Percentiles rank a stretch among this genome's conserved stretches.
phyloP scores from a whole-genome alignment of 169 alveolate genomes.

The Plasmodium billcollinsi region DNA sequence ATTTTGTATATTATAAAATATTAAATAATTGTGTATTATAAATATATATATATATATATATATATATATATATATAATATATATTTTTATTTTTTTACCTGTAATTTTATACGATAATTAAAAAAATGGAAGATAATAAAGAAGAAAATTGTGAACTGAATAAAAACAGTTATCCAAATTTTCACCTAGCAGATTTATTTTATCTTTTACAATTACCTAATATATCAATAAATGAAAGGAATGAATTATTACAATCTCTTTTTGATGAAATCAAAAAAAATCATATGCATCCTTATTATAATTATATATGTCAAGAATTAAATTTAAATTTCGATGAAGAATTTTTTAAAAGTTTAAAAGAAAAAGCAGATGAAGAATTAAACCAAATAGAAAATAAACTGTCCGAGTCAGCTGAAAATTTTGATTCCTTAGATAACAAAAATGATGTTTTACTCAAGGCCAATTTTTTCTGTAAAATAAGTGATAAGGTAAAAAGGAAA shows the following conservation, averaged over 20 bases:
- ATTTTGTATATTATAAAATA: background rate
- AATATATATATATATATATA: too few species aligned
- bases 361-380: slow-evolving; percentile 80
- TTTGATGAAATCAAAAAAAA: slow-evolving; percentile 64
- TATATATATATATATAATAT: background rate
- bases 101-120: too few species aligned
- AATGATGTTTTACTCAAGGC: slow-evolving; percentile 94
- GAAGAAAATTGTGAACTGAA: slow-evolving; percentile 48
- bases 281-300: slow-evolving; percentile 83
- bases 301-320: slow-evolving; percentile 78
- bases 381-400: slow-evolving; percentile 87
- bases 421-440: slow-evolving; percentile 93
- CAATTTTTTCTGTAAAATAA: slow-evolving; percentile 86
- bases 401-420: slow-evolving; percentile 92
- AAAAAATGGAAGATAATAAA: slow-evolving; percentile 39
- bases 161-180: slow-evolving; percentile 63
- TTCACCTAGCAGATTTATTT: slow-evolving; percentile 52
- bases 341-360: slow-evolving; percentile 76
- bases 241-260: slow-evolving; percentile 25
- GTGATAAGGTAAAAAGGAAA: slow-evolving; percentile 80
- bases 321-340: slow-evolving; percentile 76
- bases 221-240: slow-evolving; percentile 53
- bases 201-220: slow-evolving; percentile 48
- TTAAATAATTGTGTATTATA: background rate
- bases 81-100: too few species aligned